Conservation (phyloP, 331 rosid genomes). For the Erythrophleum ivorense region DNA sequence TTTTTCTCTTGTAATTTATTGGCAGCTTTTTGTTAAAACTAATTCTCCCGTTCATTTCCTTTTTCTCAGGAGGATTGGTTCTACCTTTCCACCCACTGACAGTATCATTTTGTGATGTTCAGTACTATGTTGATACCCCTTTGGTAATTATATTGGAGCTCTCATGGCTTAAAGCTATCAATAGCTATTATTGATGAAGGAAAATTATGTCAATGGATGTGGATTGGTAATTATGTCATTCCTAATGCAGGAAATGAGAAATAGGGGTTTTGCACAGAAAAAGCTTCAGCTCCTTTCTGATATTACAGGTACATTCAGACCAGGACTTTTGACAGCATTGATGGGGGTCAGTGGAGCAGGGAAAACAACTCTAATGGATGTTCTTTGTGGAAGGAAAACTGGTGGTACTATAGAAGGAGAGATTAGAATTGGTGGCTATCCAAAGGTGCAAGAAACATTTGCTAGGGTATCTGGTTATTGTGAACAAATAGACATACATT, state of each 20-base stretch:
- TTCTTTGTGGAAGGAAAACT: conserved; percentile 19
- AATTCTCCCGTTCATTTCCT: neutral
- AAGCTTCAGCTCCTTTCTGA: conserved; percentile 6
- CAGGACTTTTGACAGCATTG: conserved; percentile 17
- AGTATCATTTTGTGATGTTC: neutral
- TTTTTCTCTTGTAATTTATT: neutral
- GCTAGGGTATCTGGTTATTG: conserved; percentile 19
- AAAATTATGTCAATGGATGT: neutral
- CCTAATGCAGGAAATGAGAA: conserved; percentile 6
- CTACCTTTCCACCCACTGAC: conserved; percentile 53
- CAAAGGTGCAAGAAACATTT: conserved; percentile 17
- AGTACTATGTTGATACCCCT: conserved; percentile 10
- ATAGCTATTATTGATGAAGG: no score
- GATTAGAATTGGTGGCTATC: conserved; percentile 15
- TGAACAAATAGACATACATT: conserved; percentile 16
- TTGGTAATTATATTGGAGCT: neutral
- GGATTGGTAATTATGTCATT: neutral
- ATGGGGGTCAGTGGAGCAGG: conserved; percentile 28
- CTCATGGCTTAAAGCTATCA: neutral
- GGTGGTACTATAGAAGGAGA: conserved; percentile 1
- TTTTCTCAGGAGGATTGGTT: conserved; percentile 51
- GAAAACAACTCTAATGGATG: conserved; percentile 24
- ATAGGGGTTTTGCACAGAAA: conserved; percentile 2
- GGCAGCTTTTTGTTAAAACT: neutral
- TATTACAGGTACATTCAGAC: conserved; percentile 10